phyloP scores from a whole-genome alignment of 1,284 basidiomycete species.

The Tetrapyrgos nigripes region DNA sequence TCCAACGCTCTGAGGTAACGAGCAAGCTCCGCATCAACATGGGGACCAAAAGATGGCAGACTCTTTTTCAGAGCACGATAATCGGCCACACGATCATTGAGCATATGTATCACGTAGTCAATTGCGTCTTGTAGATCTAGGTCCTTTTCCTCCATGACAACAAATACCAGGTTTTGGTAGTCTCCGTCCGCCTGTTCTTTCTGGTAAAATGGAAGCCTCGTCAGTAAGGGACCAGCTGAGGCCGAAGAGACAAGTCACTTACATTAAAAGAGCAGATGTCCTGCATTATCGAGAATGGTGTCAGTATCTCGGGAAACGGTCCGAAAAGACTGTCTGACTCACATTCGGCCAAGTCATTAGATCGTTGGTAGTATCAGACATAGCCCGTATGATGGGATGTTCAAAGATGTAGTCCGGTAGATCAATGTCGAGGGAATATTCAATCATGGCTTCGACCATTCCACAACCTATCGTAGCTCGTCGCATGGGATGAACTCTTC shows the following conservation, averaged over 20 bases:
- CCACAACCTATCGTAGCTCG: slow-evolving; percentile 49
- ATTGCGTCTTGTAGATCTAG: slow-evolving; percentile 50
- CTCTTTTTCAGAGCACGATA: slow-evolving; percentile 43
- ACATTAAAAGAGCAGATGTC: slow-evolving; percentile 57
- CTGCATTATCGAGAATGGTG: slow-evolving; percentile 25
- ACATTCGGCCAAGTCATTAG: slow-evolving; percentile 60
- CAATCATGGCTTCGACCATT: slow-evolving; percentile 57
- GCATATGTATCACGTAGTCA: slow-evolving; percentile 49
- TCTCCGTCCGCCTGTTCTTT: slow-evolving; percentile 58
- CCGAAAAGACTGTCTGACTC: slow-evolving; percentile 22
- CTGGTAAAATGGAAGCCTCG: slow-evolving; percentile 27
- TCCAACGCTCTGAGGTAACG: slow-evolving; percentile 48
- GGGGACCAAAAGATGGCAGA: slow-evolving; percentile 49
- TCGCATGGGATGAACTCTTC: slow-evolving; percentile 51
- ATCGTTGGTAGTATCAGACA: slow-evolving; percentile 54
- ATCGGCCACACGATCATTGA: slow-evolving; percentile 45
- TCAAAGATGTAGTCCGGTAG: slow-evolving; percentile 51
- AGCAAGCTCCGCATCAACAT: slow-evolving; percentile 45
- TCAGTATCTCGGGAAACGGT: slow-evolving; percentile 11
- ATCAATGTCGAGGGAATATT: slow-evolving; percentile 52
- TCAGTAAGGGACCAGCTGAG: slow-evolving; percentile 11
- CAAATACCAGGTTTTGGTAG: slow-evolving; percentile 56
- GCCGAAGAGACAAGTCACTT: slow-evolving; percentile 23
- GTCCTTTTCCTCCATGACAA: slow-evolving; percentile 49
- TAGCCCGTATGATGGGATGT: slow-evolving; percentile 44